Evolutionary conservation across 345 rosid genomes (phyloP).

Genomic region (Lagerstroemia speciosa): DNA sequence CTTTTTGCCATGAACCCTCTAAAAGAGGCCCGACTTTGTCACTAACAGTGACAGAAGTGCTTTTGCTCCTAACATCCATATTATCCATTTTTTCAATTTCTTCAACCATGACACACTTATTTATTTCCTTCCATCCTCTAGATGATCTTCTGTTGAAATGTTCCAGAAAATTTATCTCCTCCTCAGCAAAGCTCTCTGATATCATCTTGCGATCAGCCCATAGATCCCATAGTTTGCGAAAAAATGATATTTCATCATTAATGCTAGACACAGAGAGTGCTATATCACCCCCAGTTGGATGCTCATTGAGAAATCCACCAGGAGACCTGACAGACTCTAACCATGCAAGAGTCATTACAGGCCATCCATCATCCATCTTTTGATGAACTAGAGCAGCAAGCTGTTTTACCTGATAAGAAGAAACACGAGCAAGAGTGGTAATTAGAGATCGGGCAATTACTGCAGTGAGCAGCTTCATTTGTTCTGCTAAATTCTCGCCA

Average conservation of each 20-base stretch:
- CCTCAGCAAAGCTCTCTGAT: slow-evolving; percentile 48
- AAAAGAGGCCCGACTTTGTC: slow-evolving; percentile 24
- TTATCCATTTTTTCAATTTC: slow-evolving; percentile 20
- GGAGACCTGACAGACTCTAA: slow-evolving; percentile 40
- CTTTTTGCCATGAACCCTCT: slow-evolving; percentile 47
- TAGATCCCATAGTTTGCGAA: slow-evolving; percentile 45
- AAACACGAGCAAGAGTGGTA: slow-evolving; percentile 38
- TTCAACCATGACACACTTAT: slow-evolving; percentile 28
- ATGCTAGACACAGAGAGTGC: slow-evolving; percentile 24
- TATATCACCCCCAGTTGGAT: slow-evolving; percentile 17
- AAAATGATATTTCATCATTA: slow-evolving; percentile 27
- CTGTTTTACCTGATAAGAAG: slow-evolving; percentile 58
- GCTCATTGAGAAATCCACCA: slow-evolving; percentile 25
- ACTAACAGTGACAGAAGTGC: slow-evolving; percentile 21
- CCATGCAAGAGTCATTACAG: slow-evolving; percentile 49
- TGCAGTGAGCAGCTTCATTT: slow-evolving; percentile 24
- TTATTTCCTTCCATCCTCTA: slow-evolving; percentile 48
- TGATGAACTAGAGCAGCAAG: slow-evolving; percentile 43
- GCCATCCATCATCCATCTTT: slow-evolving; percentile 46
- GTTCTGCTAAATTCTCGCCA: slow-evolving; percentile 28
- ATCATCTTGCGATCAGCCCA: slow-evolving; percentile 61
- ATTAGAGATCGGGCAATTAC: slow-evolving; percentile 38
- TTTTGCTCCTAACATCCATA: slow-evolving; percentile 25
- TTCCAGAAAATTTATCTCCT: slow-evolving; percentile 38
- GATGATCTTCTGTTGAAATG: slow-evolving; percentile 29